Percentiles rank a stretch among this genome's conserved stretches.
Evolutionary conservation across 148 eudicot genomes (phyloP).

Genomic region (Pouteria glomerata): DNA sequence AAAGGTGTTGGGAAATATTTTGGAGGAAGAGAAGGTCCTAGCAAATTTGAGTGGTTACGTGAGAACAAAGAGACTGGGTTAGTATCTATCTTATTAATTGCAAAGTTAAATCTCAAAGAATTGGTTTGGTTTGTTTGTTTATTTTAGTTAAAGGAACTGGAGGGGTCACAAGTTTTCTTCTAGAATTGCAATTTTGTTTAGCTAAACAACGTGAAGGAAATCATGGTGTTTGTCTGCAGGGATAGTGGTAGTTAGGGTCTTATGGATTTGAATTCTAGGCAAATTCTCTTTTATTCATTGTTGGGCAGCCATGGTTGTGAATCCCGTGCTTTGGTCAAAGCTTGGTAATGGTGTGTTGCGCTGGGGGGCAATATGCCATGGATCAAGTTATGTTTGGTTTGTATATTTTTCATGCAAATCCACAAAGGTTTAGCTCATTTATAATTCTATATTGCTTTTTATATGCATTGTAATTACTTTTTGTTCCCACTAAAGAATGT

Average conservation of each 20-base stretch:
- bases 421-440: neutral
- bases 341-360: neutral
- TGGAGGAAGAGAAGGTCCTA: slow-evolving; percentile 99
- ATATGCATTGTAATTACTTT: neutral
- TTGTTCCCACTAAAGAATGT: too few species aligned
- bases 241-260: too few species aligned
- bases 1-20: slow-evolving; percentile 83
- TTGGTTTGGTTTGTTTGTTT: neutral
- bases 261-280: too few species aligned
- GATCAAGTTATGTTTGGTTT: neutral
- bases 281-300: too few species aligned
- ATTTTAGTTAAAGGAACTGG: neutral
- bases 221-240: too few species aligned
- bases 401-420: neutral
- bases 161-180: neutral
- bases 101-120: neutral
- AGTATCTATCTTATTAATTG: slow-evolving; percentile 16
- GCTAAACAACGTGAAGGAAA: too few species aligned
- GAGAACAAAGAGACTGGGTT: slow-evolving; percentile 78
- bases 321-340: neutral
- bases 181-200: neutral
- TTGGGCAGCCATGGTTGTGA: too few species aligned
- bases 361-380: neutral
- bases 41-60: slow-evolving; percentile 90
- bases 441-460: neutral